phyloP scores from a whole-genome alignment of 129 eudicot species.

The Pulicaria dysenterica region DNA sequence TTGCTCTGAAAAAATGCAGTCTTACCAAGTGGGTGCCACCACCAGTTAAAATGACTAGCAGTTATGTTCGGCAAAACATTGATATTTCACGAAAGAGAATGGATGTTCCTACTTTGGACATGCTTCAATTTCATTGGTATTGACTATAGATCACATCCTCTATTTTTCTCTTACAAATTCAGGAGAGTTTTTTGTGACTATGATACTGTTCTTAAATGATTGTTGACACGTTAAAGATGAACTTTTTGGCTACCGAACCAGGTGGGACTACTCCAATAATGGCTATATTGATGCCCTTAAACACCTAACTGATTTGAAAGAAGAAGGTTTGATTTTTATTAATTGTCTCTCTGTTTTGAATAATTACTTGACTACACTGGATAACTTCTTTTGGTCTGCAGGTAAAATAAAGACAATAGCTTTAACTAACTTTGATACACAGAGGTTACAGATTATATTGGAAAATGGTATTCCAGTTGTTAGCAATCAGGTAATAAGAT shows the following conservation, averaged over 20 bases:
- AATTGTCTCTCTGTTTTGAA: slow-evolving; percentile 19
- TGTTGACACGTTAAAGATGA: neutral
- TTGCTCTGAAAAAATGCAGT: slow-evolving; percentile 47
- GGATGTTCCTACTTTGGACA: slow-evolving; percentile 97
- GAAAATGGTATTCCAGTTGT: slow-evolving; percentile 95
- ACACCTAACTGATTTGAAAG: slow-evolving; percentile 95
- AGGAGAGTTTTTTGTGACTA: neutral
- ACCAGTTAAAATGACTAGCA: slow-evolving; percentile 96
- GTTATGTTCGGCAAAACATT: slow-evolving; percentile 73
- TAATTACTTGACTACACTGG: slow-evolving; percentile 31
- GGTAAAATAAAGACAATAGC: slow-evolving; percentile 98
- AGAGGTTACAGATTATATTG: slow-evolving; percentile 74
- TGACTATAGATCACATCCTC: slow-evolving; percentile 36
- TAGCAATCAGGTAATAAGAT: slow-evolving; percentile 76
- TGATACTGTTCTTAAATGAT: neutral
- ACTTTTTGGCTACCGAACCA: slow-evolving; percentile 27
- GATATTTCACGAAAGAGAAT: slow-evolving; percentile 89
- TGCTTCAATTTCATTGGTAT: slow-evolving; percentile 99
- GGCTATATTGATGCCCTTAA: slow-evolving; percentile 99
- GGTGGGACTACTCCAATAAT: slow-evolving; percentile 98
- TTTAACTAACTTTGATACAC: slow-evolving; percentile 94
- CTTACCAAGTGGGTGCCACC: slow-evolving; percentile 99
- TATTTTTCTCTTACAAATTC: slow-evolving; percentile 4
- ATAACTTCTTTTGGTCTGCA: slow-evolving; percentile 46
- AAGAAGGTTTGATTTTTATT: slow-evolving; percentile 61